phyloP scores from a whole-genome alignment of 192 early-diverging fungal species.

The Coemansia sp. region DNA sequence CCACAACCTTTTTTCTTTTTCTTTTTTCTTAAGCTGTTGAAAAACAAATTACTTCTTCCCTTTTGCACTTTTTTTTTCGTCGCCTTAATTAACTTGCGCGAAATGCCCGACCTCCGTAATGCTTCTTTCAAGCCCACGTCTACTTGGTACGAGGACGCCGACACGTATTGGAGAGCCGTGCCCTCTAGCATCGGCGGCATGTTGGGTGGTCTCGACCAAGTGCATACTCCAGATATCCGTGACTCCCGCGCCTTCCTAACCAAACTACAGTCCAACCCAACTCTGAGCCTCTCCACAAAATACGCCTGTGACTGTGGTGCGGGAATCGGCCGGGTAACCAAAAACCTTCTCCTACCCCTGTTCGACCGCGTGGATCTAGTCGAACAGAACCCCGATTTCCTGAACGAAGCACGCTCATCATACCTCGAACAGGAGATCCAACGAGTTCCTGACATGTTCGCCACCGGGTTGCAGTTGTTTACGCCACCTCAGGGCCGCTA shows the following conservation, averaged over 20 bases:
- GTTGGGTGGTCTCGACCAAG: slow-evolving; percentile 82
- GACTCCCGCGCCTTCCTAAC: slow-evolving; percentile 69
- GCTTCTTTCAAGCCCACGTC: slow-evolving; percentile 36
- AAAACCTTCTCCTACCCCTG: slow-evolving; percentile 74
- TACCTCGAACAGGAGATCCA: slow-evolving; percentile 67
- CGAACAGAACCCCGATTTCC: slow-evolving; percentile 80
- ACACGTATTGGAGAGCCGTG: slow-evolving; percentile 57
- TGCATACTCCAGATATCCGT: slow-evolving; percentile 74
- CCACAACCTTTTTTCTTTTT: not conserved
- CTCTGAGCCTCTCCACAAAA: slow-evolving; percentile 4
- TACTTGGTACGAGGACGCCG: slow-evolving; percentile 72
- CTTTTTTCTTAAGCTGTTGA: not conserved
- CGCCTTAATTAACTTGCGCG: not conserved
- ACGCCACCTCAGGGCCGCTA: slow-evolving; percentile 68
- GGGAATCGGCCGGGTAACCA: slow-evolving; percentile 93
- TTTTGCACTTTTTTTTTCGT: not conserved
- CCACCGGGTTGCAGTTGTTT: slow-evolving; percentile 84
- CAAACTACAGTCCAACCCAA: slow-evolving; percentile 12
- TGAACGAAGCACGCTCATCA: slow-evolving; percentile 65
- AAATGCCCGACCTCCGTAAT: slow-evolving; percentile 16
- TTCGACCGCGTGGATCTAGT: slow-evolving; percentile 92
- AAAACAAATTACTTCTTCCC: not conserved
- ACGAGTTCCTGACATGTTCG: slow-evolving; percentile 68
- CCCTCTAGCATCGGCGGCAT: slow-evolving; percentile 67
- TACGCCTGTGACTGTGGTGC: slow-evolving; percentile 87